Conservation (phyloP, 352 stramenopile genomes). For the Phytophthora hybrid region DNA sequence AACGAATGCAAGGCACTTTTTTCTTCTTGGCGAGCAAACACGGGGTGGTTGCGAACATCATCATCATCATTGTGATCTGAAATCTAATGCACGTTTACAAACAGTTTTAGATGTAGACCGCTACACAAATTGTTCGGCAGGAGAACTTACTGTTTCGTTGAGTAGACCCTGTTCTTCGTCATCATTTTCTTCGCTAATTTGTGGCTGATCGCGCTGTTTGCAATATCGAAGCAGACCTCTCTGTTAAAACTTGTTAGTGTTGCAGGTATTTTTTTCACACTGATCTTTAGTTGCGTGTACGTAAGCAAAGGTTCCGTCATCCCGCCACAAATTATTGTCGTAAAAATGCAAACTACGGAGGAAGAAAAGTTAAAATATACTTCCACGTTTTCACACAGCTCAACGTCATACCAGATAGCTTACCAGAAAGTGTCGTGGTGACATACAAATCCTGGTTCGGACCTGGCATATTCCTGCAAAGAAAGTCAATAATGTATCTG, state of each 20-base stretch:
- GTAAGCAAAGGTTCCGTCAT: constrained; percentile 91
- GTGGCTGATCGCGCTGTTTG: constrained; percentile 30
- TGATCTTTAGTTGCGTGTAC: constrained; percentile 75
- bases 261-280: background rate
- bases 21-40: constrained; percentile 33
- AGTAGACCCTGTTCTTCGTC: constrained; percentile 62
- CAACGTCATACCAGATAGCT: too few relatives aligned
- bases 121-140: background rate
- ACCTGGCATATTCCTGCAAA: constrained; percentile 92
- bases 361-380: constrained; percentile 6
- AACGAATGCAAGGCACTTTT: constrained; percentile 63
- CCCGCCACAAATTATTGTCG: constrained; percentile 95
- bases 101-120: background rate
- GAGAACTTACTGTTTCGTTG: constrained; percentile 36
- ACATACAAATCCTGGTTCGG: constrained; percentile 92
- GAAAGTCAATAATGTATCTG: background rate
- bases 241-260: background rate
- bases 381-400: background rate
- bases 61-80: constrained; percentile 54
- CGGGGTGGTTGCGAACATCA: constrained; percentile 29
- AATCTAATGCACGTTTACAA: constrained; percentile 25
- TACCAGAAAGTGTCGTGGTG: constrained; percentile 74
- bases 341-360: constrained; percentile 94
- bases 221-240: background rate
- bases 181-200: constrained; percentile 38